Base-by-base conservation (phyloP, 1,284 basidiomycete genomes). In the Sparassis latifolia region DNA sequence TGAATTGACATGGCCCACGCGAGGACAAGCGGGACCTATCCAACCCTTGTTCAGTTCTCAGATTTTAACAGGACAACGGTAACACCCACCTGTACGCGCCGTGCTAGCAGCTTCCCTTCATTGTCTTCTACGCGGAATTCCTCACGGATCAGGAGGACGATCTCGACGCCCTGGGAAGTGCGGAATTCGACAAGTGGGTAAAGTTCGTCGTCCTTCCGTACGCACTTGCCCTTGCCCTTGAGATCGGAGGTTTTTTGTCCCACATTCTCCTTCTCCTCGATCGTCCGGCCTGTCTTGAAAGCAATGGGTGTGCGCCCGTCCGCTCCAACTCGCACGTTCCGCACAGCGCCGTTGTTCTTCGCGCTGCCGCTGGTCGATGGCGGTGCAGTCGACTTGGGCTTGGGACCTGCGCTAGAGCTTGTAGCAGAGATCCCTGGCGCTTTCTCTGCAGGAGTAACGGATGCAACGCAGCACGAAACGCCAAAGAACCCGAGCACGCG, bases 1-100 rank as follows among this genome's bases (percentile, higher is more conserved):
- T 97, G 94, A 48, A 97, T 97, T 48, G 89, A 92, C 85, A 92
- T 90, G 0, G 92, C 91, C 91, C 90, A 94, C 0, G 90, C 81
- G n/a, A 93, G 77, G 52, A 94, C 92, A 33, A 95, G 69, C 0
- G 89, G 91, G 2, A 93, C 67, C 87, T 79, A 37, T 37, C 35
- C 35, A 37, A 12, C 35, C 35, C 20, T 20, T 20, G 20, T 20
- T 20, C 20, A 20, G 20, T 20, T 20, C 20, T 20, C 1, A 20
- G 20, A 20, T 20, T 20, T 20, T 47, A 12, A 50, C 33, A 33
- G 30, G 10, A 28, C 27, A n/a, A 20, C 31, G 49, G 75, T 50
- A 51, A 51, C 47, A 42, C 72, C 39, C 42, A 87, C 87, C 76
- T 94, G 91, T 2, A 71, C 64, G 7, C 69, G 62, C 28, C 69